Conservation (phyloP, 1,284 basidiomycete genomes). For the Apiotrichum gamsii region DNA sequence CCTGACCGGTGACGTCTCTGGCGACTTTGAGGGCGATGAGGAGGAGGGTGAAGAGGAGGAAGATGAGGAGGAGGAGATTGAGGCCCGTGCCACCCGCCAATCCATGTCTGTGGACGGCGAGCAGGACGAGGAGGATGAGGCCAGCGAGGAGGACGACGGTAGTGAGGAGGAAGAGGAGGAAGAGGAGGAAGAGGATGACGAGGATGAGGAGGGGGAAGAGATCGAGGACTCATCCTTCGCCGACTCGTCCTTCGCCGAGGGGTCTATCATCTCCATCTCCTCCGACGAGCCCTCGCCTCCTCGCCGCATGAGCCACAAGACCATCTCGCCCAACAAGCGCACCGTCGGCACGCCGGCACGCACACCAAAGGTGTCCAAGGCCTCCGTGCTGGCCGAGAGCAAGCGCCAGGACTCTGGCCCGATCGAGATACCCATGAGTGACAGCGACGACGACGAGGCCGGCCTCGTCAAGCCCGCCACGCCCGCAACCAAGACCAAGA, state of each 20-base stretch:
- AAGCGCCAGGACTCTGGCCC: constrained; percentile 10
- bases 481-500: constrained; percentile 43
- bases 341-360: background rate
- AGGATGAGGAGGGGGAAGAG: constrained; percentile 37
- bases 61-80: constrained; percentile 9
- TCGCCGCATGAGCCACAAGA: constrained; percentile 15
- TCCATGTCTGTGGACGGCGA: constrained; percentile 11
- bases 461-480: constrained; percentile 25
- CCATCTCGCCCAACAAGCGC: constrained; percentile 4
- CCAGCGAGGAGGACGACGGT: constrained; percentile 19
- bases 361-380: background rate
- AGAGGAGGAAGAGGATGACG: constrained; percentile 21
- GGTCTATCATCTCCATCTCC: constrained; percentile 8
- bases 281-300: constrained; percentile 23
- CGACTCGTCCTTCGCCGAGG: constrained; percentile 25
- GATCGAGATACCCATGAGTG: too few relatives aligned
- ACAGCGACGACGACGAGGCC: constrained; percentile 20
- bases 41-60: constrained; percentile 4
- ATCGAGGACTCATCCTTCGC: constrained; percentile 29
- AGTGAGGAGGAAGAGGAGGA: constrained; percentile 22
- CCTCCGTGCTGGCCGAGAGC: constrained; percentile 25
- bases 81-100: too few relatives aligned
- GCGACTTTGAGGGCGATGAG: constrained; percentile 4
- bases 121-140: constrained; percentile 13
- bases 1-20: constrained; percentile 5